Evolutionary conservation across 495 filamentous ascomycete genomes (phyloP).

Genomic region (Pyronema domesticum): DNA sequence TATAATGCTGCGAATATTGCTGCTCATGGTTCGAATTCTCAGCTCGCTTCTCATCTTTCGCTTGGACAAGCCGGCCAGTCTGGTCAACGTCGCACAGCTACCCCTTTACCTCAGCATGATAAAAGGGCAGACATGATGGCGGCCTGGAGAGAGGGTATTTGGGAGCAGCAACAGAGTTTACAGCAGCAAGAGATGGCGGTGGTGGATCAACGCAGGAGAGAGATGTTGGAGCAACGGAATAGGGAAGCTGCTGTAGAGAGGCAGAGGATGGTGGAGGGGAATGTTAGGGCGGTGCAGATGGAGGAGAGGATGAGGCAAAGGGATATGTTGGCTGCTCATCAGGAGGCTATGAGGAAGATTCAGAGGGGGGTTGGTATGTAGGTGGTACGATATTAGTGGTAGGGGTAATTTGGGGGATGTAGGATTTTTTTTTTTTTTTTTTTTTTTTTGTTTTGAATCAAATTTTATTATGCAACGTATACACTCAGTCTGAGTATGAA

Average conservation of each 20-base stretch:
- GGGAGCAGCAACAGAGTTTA: conserved; percentile 35
- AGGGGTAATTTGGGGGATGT: no score
- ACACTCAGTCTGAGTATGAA: no score
- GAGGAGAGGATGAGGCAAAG: conserved; percentile 62
- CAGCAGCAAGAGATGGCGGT: conserved; percentile 29
- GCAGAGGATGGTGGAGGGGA: conserved; percentile 30
- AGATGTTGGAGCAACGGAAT: conserved; percentile 29
- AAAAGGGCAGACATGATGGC: conserved; percentile 36
- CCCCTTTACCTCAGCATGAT: background rate
- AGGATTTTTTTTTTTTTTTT: no score
- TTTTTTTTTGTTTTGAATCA: no score
- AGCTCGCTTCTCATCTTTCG: no score
- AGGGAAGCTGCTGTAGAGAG: conserved; percentile 13
- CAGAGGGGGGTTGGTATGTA: conserved; percentile 49
- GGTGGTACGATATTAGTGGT: conserved; percentile 1
- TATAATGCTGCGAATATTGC: no score
- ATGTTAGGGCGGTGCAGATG: conserved; percentile 31
- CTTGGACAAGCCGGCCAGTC: background rate
- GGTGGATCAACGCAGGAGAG: conserved; percentile 28
- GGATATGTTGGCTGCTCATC: conserved; percentile 58
- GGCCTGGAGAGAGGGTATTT: conserved; percentile 57
- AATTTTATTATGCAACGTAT: no score
- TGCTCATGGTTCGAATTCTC: no score
- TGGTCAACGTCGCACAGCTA: background rate
- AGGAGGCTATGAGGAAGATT: conserved; percentile 67